These are phyloP conservation scores for Zymoseptoria pseudotritici DNA, from an alignment of 2,329 filamentous ascomycete genomes.

Conservation along the genomic window DNA sequence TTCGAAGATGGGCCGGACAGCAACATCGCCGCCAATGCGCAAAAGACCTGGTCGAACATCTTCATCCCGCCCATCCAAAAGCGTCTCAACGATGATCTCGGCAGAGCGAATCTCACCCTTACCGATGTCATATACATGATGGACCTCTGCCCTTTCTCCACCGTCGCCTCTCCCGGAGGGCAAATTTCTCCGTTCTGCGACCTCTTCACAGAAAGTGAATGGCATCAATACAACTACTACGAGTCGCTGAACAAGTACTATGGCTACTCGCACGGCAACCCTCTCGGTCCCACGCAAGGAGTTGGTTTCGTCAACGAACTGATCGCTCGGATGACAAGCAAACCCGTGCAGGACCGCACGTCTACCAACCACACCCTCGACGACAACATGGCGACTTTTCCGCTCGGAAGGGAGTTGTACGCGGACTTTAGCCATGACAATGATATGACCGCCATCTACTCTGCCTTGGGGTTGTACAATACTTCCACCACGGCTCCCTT, in stretches of 20 bases:
- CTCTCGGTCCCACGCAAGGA: constrained; percentile 74
- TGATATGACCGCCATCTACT: constrained; percentile 69
- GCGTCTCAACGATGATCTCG: constrained; percentile 62
- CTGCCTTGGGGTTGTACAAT: constrained; percentile 73
- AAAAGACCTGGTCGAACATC: constrained; percentile 51
- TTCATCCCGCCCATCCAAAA: constrained; percentile 63
- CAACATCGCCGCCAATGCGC: constrained; percentile 43
- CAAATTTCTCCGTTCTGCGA: constrained; percentile 63
- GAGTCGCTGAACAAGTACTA: constrained; percentile 79
- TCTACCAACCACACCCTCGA: constrained; percentile 74
- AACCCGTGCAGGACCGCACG: constrained; percentile 64
- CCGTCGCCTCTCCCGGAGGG: constrained; percentile 56
- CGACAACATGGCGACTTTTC: constrained; percentile 60
- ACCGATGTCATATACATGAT: constrained; percentile 65
- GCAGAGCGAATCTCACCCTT: constrained; percentile 57
- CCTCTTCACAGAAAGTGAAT: constrained; percentile 72
- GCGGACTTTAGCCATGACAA: constrained; percentile 93
- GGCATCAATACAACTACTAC: constrained; percentile 73
- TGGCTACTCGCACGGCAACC: constrained; percentile 67
- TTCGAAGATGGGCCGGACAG: constrained; percentile 58
- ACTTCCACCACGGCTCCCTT: constrained; percentile 41
- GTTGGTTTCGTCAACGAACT: constrained; percentile 86
- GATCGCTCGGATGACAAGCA: constrained; percentile 65
- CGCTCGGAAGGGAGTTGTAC: constrained; percentile 60
- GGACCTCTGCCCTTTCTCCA: constrained; percentile 83